Conservation (phyloP, 495 filamentous ascomycete genomes). For the Aspergillus baeticus region DNA sequence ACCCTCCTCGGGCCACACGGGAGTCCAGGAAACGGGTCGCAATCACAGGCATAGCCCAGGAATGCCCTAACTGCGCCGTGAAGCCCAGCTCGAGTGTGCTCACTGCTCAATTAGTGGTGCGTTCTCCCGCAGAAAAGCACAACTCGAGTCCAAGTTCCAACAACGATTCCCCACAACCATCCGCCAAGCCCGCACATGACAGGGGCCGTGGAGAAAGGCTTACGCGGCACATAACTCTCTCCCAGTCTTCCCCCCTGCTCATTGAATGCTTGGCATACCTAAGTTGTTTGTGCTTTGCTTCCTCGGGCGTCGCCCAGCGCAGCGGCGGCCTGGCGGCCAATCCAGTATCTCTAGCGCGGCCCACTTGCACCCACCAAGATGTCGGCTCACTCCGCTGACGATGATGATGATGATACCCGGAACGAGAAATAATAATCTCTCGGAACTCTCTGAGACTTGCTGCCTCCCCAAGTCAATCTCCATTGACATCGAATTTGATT, state of each 20-base stretch:
- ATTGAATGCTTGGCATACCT: slow-evolving; percentile 22
- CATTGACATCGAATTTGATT: no score
- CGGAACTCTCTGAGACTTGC: no score
- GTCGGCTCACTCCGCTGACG: not conserved
- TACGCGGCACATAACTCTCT: slow-evolving; percentile 23
- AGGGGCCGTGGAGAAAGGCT: slow-evolving; percentile 25
- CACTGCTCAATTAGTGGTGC: no score
- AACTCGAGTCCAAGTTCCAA: not conserved
- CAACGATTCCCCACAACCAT: slow-evolving; percentile 15
- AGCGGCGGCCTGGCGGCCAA: not conserved
- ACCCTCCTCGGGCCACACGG: not conserved
- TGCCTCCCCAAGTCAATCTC: no score
- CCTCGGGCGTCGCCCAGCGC: not conserved
- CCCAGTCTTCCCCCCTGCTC: slow-evolving; percentile 7
- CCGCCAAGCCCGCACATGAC: slow-evolving; percentile 28
- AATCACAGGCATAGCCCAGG: no score
- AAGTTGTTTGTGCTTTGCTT: not conserved
- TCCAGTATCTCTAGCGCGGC: not conserved
- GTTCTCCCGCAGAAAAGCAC: not conserved
- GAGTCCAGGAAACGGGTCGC: no score
- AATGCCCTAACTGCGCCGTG: no score
- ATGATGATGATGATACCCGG: not conserved
- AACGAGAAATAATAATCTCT: no score
- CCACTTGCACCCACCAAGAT: not conserved
- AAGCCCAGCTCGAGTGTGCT: no score